Evolutionary conservation across 208 protist species (phyloP).

Genomic region (Leishmania lainsoni): DNA sequence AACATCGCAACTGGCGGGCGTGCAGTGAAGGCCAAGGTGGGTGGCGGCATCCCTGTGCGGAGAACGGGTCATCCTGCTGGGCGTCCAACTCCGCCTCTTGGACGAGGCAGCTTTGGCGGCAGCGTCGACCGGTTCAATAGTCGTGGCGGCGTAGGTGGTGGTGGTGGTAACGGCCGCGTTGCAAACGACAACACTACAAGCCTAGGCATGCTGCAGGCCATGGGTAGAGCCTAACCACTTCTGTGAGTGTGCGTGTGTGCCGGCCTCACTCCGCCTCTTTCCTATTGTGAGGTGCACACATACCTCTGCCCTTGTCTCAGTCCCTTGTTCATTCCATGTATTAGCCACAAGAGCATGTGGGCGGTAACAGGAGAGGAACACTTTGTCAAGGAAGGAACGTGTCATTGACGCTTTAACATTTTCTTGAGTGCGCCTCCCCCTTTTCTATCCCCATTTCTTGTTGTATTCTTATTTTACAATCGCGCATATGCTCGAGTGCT

Average conservation of each 20-base stretch:
- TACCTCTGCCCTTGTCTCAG: neutral
- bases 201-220: conserved; percentile 85
- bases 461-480: neutral
- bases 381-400: neutral
- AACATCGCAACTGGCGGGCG: conserved; percentile 55
- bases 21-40: conserved; percentile 24
- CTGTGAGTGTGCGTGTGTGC: neutral
- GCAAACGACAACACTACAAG: conserved; percentile 86
- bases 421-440: neutral
- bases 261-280: neutral
- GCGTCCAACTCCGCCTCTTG: conserved; percentile 6
- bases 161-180: conserved; percentile 45
- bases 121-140: conserved; percentile 36
- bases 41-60: conserved; percentile 17
- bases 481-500: neutral
- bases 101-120: conserved; percentile 16
- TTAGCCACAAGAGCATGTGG: neutral
- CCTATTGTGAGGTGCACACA: conserved; percentile 11
- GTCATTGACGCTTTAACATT: neutral
- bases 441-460: neutral
- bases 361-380: neutral
- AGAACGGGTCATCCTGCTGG: neutral
- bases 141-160: conserved; percentile 27
- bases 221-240: conserved; percentile 65
- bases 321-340: neutral